Evolutionary conservation across 768 basidiomycete species (phyloP).

Genomic region (Podaxis carcinomalis): DNA sequence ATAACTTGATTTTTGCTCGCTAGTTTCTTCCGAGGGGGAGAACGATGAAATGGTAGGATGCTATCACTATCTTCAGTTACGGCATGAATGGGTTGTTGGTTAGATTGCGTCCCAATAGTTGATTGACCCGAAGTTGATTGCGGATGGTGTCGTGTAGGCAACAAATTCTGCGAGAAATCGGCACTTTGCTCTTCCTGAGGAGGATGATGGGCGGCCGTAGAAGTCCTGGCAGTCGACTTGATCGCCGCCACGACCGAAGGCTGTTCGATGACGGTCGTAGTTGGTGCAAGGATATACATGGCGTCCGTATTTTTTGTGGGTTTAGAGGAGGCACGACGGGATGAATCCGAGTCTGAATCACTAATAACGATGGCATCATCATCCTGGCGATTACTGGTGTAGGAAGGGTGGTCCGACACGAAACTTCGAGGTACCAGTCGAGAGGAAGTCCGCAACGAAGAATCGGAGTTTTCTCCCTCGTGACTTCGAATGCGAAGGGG

Average conservation of each 20-base stretch:
- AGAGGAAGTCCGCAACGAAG: neutral
- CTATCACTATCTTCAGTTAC: neutral
- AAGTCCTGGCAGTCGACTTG: neutral
- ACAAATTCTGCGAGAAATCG: neutral
- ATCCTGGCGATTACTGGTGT: neutral
- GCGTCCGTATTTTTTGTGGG: neutral
- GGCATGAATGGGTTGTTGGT: neutral
- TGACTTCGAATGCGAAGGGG: neutral
- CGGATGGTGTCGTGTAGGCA: neutral
- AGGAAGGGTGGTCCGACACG: neutral
- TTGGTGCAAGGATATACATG: neutral
- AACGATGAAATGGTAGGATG: neutral
- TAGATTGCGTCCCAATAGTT: neutral
- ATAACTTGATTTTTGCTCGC: neutral
- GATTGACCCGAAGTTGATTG: neutral
- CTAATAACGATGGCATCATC: neutral
- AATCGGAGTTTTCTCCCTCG: neutral
- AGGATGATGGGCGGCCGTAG: neutral
- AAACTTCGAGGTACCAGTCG: neutral
- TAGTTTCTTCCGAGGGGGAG: neutral
- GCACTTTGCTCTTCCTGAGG: conserved; percentile 3
- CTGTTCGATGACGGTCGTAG: neutral
- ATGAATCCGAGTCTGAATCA: neutral
- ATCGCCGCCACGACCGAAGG: neutral
- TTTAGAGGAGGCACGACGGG: neutral